Evolutionary conservation across 208 protist genomes (phyloP).

Genomic region (Vickermania spadyakhi): DNA sequence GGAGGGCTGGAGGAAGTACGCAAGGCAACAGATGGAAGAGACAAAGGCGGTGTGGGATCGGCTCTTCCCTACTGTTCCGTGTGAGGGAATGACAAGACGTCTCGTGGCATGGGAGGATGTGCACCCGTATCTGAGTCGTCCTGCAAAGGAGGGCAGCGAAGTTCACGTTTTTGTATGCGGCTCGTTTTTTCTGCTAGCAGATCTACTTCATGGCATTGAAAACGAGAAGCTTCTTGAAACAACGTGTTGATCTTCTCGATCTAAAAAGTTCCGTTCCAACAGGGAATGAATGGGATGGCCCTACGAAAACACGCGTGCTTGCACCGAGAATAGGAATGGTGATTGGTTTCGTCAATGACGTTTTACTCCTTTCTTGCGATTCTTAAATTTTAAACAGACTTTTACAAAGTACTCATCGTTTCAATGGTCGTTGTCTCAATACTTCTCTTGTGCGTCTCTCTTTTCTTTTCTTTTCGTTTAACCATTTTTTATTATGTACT

Average conservation of each 20-base stretch:
- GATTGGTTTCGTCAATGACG: too few relatives aligned
- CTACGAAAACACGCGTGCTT: too few relatives aligned
- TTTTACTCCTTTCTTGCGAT: too few relatives aligned
- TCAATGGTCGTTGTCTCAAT: not conserved
- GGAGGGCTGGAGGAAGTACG: conserved; percentile 11
- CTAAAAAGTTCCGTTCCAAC: too few relatives aligned
- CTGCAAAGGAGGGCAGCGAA: conserved; percentile 39
- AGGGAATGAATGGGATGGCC: too few relatives aligned
- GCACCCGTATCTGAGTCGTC: conserved; percentile 30
- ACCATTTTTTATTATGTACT: not conserved
- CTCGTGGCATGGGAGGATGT: conserved; percentile 56
- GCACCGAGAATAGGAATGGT: too few relatives aligned
- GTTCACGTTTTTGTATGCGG: conserved; percentile 74
- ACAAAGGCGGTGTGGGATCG: conserved; percentile 46
- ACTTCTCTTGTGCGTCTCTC: not conserved
- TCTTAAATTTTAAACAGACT: too few relatives aligned
- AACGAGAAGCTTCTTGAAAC: not conserved
- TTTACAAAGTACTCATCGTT: not conserved
- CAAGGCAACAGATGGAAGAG: conserved; percentile 22
- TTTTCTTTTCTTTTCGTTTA: conserved; percentile 3
- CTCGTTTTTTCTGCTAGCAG: conserved; percentile 79
- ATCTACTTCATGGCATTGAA: conserved; percentile 20
- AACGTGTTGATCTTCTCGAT: too few relatives aligned
- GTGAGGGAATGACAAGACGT: conserved; percentile 32
- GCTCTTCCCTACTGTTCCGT: conserved; percentile 63